These are phyloP conservation scores for Trichothecium roseum DNA, from an alignment of 2,329 filamentous ascomycete species.

Conservation along the genomic window DNA sequence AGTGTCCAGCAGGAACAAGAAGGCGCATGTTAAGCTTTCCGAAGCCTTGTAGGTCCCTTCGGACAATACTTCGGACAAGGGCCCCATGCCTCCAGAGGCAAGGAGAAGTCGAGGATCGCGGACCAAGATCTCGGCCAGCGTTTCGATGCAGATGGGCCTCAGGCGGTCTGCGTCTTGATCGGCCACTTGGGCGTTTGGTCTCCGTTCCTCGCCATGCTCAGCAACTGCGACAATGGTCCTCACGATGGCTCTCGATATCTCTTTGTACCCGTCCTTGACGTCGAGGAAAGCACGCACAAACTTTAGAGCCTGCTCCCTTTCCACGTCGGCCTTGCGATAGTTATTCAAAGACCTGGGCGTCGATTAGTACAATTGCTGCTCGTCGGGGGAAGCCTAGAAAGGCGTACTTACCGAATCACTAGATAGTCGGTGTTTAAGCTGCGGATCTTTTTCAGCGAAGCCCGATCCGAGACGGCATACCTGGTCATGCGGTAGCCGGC, in stretches of 20 bases:
- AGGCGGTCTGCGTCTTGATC: constrained; percentile 79
- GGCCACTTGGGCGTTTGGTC: constrained; percentile 56
- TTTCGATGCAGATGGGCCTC: constrained; percentile 84
- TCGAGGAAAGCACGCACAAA: constrained; percentile 93
- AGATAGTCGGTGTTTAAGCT: constrained; percentile 84
- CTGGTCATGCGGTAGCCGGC: constrained; percentile 88
- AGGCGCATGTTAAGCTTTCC: constrained; percentile 77
- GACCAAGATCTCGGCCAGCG: constrained; percentile 81
- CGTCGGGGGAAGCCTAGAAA: not conserved
- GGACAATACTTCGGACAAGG: constrained; percentile 82
- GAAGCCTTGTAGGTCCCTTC: constrained; percentile 90
- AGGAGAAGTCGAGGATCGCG: constrained; percentile 74
- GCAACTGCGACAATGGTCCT: constrained; percentile 86
- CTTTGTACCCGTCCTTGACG: constrained; percentile 81
- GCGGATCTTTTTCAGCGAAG: constrained; percentile 81
- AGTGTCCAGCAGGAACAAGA: constrained; percentile 80
- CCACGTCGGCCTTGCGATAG: constrained; percentile 92
- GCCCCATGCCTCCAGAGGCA: constrained; percentile 71
- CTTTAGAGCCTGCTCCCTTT: constrained; percentile 93
- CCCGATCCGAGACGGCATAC: constrained; percentile 87
- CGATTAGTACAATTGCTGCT: constrained; percentile 5
- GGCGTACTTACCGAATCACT: constrained; percentile 57
- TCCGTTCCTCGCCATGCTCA: constrained; percentile 74
- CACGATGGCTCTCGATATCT: constrained; percentile 79
- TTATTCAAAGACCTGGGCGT: constrained; percentile 71